Base-by-base conservation (phyloP, 805 yeast species). In the Wickerhamomyces pijperi region DNA sequence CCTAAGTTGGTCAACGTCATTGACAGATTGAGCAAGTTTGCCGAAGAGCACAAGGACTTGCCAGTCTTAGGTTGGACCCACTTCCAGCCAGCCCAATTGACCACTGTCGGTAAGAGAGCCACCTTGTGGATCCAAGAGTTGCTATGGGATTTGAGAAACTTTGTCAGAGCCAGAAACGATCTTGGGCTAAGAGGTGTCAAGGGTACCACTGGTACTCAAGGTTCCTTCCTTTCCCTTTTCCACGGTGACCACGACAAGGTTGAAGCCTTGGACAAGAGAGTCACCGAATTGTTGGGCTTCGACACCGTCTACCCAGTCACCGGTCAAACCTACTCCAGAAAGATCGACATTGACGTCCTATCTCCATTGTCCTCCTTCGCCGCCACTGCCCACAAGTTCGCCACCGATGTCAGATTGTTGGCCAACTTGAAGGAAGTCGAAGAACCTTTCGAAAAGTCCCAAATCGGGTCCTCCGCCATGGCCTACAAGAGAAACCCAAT, bases 31-130 rank as follows among this genome's bases (percentile, higher is more conserved):
- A 64, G 86, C 43, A 68, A 82, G 59, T 92, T 92, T 61, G 97
- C 98, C 35, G 59, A 86, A 47, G 77, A 83, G 61, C 76, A 90
- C 72, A 92, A 92, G 68, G 97, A 92, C 62, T 64, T 88, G 64
- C 97, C 98, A 29, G 96, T 88, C 34, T 73, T 92, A 49, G 98
- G 98, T 28, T 92, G 97, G 97, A 92, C 98, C 42, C 98, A 92
- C 65, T 92, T 92, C 77, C 98, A 92, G 70, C 98, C 98, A 14
- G 98, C 98, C 39, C 98, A 92, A 69, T 76, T 92, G 61, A 90
- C 97, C 50, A 92, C 98, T 28, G 95, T 92, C 46, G 98, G 98
- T 61, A 92, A 92, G 72, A 82, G 98, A 67, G 94, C 95, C 41
- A 87, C 97, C 35, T 70, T 92, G 57, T 92, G 98, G 98, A 70